Evolutionary conservation across 306 rosid genomes (phyloP), one percentile per base, ranked within the genome.

Genomic region (Oemleria cerasiformis): DNA sequence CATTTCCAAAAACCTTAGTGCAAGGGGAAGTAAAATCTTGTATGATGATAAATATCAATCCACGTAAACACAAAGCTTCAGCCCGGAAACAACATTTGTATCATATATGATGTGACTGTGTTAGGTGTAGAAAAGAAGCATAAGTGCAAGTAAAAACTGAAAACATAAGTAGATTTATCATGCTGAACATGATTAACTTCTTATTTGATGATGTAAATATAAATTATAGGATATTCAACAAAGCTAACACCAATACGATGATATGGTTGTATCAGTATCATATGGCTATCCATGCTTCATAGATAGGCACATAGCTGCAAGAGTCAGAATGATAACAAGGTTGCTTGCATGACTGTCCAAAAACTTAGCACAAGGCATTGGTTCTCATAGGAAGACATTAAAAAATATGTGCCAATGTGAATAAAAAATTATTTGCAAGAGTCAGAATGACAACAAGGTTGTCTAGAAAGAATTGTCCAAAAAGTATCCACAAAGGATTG

Each of bases 401-500:
- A 63, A 55, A 68, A 40, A 58, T 4, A 56, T 2, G 36, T 56
- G 53, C 7, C 36, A 63, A 64, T 66, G 19, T 44, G 36, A 73
- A 72, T 40, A 72, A 63, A 63, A 63, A 56, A 10, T 13, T 14
- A 67, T 58, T 21, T 17, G 23, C 56, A n/a, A 25, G 14, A 49
- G 34, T 30, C 38, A 7, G 36, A 56, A 12, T 15, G 16, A 45
- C 8, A 45, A 45, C 49, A 12, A 45, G 49, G 49, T 12, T 25
- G 30, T 25, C 30, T 25, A 1, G 30, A 25, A 25, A 25, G 2
- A 25, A 25, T 15, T 10, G 50, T 57, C 9, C 62, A 57, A 25
- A 57, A 23, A 12, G 39, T 57, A 57, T 21, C 39, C 62, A 57
- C 62, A 57, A 56, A 39, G 21, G 11, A 20, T 19, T 21, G 51